Evolutionary conservation across 331 rosid genomes (phyloP), one percentile per base, ranked within the genome.

Genomic region (Phaseolus coccineus): DNA sequence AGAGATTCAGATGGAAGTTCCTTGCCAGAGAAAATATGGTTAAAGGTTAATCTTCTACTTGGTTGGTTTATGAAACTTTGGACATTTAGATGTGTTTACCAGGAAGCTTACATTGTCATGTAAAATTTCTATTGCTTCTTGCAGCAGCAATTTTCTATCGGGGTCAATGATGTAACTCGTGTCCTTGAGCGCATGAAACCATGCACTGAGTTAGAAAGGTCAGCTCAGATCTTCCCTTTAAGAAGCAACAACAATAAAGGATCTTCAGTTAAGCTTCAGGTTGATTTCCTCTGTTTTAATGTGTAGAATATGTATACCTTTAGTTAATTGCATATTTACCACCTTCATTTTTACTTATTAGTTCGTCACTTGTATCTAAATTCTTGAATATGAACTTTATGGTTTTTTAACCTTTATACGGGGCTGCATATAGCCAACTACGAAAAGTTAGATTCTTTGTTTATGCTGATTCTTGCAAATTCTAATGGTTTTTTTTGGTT

Each of bases 141-240:
- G 83, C 83, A 92, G 96, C 92, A 90, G 88, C 94, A 87, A 73
- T 92, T 92, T 72, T 86, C 94, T 48, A 84, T 94, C 66, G 97
- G 98, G 58, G 97, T 90, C 74, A 92, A 94, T 77, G 98, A 92
- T 8, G 97, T 92, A 48, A 88, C 94, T 35, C 91, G 93, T 15
- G 84, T 89, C 24, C 97, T 94, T 64, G 96, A 94, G 87, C 94
- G 88, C 52, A 94, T 91, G 98, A 37, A 69, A 14, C 91, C 94
- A 1, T 44, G 85, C 70, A 58, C 64, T 8, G 76, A 82, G 74
- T 55, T 65, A 62, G 82, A 65, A 69, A 72, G 56, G 69, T 76
- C 78, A 40, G 13, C 80, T 19, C 77, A 61, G 46, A 57, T 12
- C 27, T n/a, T 69, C 37, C 64, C 73, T 76, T 68, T 27, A 68